These are phyloP conservation scores for Phialemoniopsis sp. DNA, from an alignment of 2,329 filamentous ascomycete genomes.

Conservation along the genomic window DNA sequence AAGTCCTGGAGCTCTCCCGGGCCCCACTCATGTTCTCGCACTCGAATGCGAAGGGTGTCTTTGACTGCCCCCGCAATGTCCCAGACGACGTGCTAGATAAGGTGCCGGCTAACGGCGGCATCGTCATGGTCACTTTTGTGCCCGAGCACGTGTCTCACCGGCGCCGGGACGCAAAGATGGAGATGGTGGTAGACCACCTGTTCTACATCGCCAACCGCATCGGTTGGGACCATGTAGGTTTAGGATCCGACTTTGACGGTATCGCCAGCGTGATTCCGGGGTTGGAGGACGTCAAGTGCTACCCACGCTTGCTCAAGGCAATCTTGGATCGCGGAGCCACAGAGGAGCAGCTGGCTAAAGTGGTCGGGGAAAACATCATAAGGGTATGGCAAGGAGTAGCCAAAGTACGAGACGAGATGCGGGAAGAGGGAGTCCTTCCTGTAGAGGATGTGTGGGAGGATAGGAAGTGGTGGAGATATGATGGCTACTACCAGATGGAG, in stretches of 20 bases:
- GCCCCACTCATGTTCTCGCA: constrained; percentile 26
- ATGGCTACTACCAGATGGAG: constrained; percentile 24
- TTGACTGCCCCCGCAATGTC: constrained; percentile 26
- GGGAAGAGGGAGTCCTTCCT: constrained; percentile 20
- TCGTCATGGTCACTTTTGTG: constrained; percentile 34
- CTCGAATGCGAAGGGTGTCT: constrained; percentile 16
- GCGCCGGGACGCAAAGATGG: constrained; percentile 17
- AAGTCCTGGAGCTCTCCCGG: constrained; percentile 15
- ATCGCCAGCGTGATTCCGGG: constrained; percentile 26
- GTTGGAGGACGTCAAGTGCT: constrained; percentile 21
- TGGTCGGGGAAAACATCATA: constrained; percentile 31
- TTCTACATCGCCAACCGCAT: constrained; percentile 18
- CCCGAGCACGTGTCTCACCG: constrained; percentile 12
- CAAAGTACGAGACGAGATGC: constrained; percentile 21
- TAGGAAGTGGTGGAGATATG: constrained; percentile 24
- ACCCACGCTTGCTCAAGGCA: constrained; percentile 22
- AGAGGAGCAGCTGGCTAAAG: constrained; percentile 27
- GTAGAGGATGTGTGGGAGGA: constrained; percentile 28
- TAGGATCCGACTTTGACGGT: constrained; percentile 63
- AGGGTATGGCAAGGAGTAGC: constrained; percentile 23
- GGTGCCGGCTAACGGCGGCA: constrained; percentile 27
- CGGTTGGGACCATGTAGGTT: constrained; percentile 61
- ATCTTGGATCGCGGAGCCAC: constrained; percentile 31
- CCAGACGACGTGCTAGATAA: constrained; percentile 30
- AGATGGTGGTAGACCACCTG: constrained; percentile 25